Evolutionary conservation across 257 asterid species (phyloP).

Genomic region (Penstemon newberryi): DNA sequence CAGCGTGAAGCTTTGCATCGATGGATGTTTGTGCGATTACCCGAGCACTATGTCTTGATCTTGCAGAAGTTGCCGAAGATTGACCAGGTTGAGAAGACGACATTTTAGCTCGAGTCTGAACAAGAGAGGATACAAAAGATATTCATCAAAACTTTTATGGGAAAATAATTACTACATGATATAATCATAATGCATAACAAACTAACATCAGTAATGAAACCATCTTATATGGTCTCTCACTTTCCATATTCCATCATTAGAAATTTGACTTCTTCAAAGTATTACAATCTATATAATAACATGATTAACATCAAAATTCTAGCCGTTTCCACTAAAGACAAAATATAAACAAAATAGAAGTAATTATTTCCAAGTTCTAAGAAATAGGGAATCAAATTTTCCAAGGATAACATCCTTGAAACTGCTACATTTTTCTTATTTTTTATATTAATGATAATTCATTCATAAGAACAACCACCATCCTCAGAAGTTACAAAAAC

Average conservation of each 20-base stretch:
- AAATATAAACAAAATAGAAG: no score
- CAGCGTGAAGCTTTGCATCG: constrained; percentile 61
- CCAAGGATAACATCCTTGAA: neutral
- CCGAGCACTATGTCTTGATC: constrained; percentile 56
- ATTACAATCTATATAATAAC: constrained; percentile 9
- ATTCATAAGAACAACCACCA: neutral
- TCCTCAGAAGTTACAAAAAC: neutral
- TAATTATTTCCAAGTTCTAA: no score
- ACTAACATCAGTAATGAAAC: neutral
- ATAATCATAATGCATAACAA: neutral
- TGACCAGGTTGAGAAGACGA: constrained; percentile 48
- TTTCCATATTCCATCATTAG: no score
- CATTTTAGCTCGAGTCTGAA: constrained; percentile 53
- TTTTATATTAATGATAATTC: neutral
- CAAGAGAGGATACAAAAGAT: constrained; percentile 8
- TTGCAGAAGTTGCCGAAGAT: constrained; percentile 50
- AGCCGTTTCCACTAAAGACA: neutral
- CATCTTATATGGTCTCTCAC: no score
- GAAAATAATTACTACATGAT: neutral
- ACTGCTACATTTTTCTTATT: neutral
- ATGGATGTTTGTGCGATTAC: constrained; percentile 55
- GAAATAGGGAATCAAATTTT: no score
- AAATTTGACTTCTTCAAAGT: neutral
- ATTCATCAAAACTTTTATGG: neutral
- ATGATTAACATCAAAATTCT: neutral